phyloP scores from a whole-genome alignment of 164 flowering plant genomes.

The Hamamelis virginiana region DNA sequence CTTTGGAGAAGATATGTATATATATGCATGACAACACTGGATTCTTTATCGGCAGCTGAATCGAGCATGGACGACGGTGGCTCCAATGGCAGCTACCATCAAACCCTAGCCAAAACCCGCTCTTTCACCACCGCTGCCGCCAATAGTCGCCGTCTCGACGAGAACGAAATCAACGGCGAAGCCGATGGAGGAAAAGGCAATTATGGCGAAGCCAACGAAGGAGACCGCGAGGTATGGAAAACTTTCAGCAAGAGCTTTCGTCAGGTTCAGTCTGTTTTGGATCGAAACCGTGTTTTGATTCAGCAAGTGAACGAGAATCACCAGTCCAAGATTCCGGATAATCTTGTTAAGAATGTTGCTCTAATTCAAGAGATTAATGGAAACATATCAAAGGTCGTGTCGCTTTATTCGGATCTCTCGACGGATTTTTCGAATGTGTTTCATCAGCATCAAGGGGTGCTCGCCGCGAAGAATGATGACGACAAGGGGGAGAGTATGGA shows the following conservation, averaged over 20 bases:
- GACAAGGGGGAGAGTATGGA: neutral
- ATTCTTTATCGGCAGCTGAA: slow-evolving; percentile 22
- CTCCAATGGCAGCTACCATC: slow-evolving; percentile 8
- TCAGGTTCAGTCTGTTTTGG: slow-evolving; percentile 40
- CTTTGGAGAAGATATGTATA: neutral
- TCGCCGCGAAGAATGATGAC: neutral
- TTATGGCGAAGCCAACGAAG: slow-evolving; percentile 7
- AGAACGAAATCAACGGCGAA: neutral
- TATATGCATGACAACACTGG: slow-evolving; percentile 17
- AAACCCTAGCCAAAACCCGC: slow-evolving; percentile 1
- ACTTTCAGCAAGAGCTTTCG: slow-evolving; percentile 26
- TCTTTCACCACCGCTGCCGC: slow-evolving; percentile 2
- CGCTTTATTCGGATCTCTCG: slow-evolving; percentile 41
- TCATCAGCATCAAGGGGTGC: slow-evolving; percentile 5
- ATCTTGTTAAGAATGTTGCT: slow-evolving; percentile 45
- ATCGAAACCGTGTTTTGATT: slow-evolving; percentile 37
- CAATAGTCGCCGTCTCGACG: neutral
- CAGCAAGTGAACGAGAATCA: slow-evolving; percentile 52
- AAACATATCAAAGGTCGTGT: slow-evolving; percentile 42
- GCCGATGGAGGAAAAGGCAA: neutral
- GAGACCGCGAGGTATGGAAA: slow-evolving; percentile 28
- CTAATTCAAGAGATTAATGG: slow-evolving; percentile 42
- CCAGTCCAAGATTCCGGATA: slow-evolving; percentile 37
- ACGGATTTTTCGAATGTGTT: slow-evolving; percentile 29
- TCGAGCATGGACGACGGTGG: slow-evolving; percentile 23